Evolutionary conservation across 2,329 filamentous ascomycete species (phyloP).

Genomic region (Cylindrodendrum hubeiense): DNA sequence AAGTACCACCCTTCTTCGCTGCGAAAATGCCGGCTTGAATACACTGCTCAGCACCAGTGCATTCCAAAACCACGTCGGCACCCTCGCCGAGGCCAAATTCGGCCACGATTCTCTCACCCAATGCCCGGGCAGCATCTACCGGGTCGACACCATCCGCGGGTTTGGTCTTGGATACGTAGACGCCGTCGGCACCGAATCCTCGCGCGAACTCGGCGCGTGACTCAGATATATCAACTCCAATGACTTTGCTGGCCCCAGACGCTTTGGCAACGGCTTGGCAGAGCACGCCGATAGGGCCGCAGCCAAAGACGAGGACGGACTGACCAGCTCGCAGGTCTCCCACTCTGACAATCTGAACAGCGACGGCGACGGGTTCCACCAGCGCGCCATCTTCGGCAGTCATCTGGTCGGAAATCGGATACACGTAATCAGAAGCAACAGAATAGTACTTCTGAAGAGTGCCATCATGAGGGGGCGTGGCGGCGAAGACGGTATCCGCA

Average conservation of each 20-base stretch:
- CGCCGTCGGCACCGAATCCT: slow-evolving; percentile 56
- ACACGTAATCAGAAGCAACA: slow-evolving; percentile 18
- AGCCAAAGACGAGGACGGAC: slow-evolving; percentile 22
- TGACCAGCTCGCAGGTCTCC: slow-evolving; percentile 13
- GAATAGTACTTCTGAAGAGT: slow-evolving; percentile 23
- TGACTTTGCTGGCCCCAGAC: slow-evolving; percentile 55
- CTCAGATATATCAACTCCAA: slow-evolving; percentile 58
- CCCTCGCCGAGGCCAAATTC: slow-evolving; percentile 48
- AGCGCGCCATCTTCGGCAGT: slow-evolving; percentile 20
- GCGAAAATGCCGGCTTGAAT: slow-evolving; percentile 61
- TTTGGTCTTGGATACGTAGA: slow-evolving; percentile 51
- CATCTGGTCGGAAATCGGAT: slow-evolving; percentile 14
- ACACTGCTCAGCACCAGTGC: slow-evolving; percentile 59
- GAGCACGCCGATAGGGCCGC: slow-evolving; percentile 44
- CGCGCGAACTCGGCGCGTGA: slow-evolving; percentile 54
- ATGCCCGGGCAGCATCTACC: slow-evolving; percentile 51
- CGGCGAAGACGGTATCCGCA: slow-evolving; percentile 20
- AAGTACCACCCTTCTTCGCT: slow-evolving; percentile 60
- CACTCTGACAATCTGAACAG: slow-evolving; percentile 21
- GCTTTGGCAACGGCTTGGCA: slow-evolving; percentile 60
- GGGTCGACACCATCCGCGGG: slow-evolving; percentile 48
- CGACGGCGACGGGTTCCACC: slow-evolving; percentile 22
- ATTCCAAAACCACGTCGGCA: slow-evolving; percentile 63
- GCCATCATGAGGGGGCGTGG: slow-evolving; percentile 23
- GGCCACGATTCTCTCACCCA: slow-evolving; percentile 54